These are phyloP conservation scores for Mytilinidion resinicola DNA, from an alignment of 495 filamentous ascomycete genomes.

Conservation along the genomic window DNA sequence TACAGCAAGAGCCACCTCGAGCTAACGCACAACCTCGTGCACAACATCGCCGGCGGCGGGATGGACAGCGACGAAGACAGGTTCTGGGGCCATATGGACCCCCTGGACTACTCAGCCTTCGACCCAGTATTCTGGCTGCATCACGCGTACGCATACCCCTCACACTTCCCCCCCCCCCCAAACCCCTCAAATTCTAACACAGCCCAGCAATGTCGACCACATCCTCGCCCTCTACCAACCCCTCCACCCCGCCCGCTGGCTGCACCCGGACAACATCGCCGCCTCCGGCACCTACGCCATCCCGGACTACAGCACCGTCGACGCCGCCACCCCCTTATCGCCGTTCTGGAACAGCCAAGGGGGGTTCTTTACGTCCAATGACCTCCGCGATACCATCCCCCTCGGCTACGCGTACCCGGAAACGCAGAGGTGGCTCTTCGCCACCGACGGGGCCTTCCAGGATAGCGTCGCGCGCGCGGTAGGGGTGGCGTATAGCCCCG, in stretches of 20 bases:
- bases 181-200: slow-evolving; percentile 34
- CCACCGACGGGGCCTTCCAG: background rate
- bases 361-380: slow-evolving; percentile 39
- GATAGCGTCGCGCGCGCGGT: background rate
- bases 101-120: slow-evolving; percentile 15
- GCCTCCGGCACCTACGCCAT: slow-evolving; percentile 35
- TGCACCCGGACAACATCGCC: slow-evolving; percentile 24
- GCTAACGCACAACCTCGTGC: slow-evolving; percentile 5
- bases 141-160: slow-evolving; percentile 10
- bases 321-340: slow-evolving; percentile 39
- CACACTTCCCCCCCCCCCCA: background rate
- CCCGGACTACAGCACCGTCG: slow-evolving; percentile 27
- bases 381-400: slow-evolving; percentile 23
- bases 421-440: slow-evolving; percentile 13
- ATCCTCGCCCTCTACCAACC: slow-evolving; percentile 43
- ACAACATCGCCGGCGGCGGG: slow-evolving; percentile 5
- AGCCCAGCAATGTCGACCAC: slow-evolving; percentile 46
- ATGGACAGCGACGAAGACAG: background rate
- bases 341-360: slow-evolving; percentile 40
- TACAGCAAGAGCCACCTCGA: too few species aligned
- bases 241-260: slow-evolving; percentile 29
- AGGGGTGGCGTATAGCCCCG: too few species aligned
- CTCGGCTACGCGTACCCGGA: slow-evolving; percentile 49
- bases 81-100: slow-evolving; percentile 12
- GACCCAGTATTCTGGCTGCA: slow-evolving; percentile 19